Conservation (phyloP, 2,329 filamentous ascomycete genomes). For the Fusarium nisikadoi region DNA sequence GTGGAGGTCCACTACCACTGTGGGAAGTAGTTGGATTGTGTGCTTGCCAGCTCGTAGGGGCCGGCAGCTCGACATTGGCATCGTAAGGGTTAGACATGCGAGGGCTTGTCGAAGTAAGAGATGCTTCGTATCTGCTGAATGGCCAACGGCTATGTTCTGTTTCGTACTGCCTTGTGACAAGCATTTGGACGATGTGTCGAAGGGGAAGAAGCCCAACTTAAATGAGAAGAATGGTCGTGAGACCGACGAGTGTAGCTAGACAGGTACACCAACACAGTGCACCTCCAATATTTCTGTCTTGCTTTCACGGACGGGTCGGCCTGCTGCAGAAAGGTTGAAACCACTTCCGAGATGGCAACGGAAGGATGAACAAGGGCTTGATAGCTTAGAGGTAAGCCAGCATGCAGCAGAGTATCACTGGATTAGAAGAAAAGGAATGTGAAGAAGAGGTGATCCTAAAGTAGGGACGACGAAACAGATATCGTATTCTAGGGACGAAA, state of each 20-base stretch:
- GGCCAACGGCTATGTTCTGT: slow-evolving; percentile 67
- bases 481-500: not conserved
- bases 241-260: slow-evolving; percentile 16
- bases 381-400: slow-evolving; percentile 5
- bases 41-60: slow-evolving; percentile 67
- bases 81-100: slow-evolving; percentile 69
- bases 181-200: slow-evolving; percentile 50
- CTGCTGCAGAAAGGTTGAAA: slow-evolving; percentile 34
- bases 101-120: slow-evolving; percentile 58
- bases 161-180: slow-evolving; percentile 65
- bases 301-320: slow-evolving; percentile 28
- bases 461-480: not conserved
- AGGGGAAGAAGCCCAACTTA: slow-evolving; percentile 17
- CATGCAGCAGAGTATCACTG: slow-evolving; percentile 17
- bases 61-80: slow-evolving; percentile 56
- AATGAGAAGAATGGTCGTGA: slow-evolving; percentile 17
- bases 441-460: slow-evolving; percentile 10
- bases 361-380: slow-evolving; percentile 17
- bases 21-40: slow-evolving; percentile 63
- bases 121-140: slow-evolving; percentile 62
- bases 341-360: slow-evolving; percentile 33
- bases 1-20: slow-evolving; percentile 57
- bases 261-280: slow-evolving; percentile 39
- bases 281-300: slow-evolving; percentile 24
- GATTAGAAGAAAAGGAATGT: slow-evolving; percentile 23